These are phyloP conservation scores for Dictyostelium capitatum DNA, from an alignment of 78 protist species.

Conservation along the genomic window DNA sequence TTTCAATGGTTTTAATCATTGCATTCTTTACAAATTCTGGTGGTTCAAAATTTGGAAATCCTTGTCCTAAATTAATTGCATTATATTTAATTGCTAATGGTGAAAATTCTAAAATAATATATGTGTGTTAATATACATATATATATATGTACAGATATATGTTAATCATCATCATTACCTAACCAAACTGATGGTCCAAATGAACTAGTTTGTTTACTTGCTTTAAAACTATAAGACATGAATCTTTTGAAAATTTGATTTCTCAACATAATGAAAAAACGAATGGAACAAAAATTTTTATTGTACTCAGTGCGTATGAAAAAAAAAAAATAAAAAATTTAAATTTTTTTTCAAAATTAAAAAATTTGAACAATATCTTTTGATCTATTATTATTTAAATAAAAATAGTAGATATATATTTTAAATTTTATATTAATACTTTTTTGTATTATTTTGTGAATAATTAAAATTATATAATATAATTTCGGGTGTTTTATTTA, in stretches of 20 bases:
- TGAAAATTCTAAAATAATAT: conserved; percentile 65
- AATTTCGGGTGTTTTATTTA: no score
- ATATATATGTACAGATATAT: background rate
- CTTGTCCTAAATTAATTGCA: conserved; percentile 83
- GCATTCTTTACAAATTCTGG: conserved; percentile 74
- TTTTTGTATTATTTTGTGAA: no score
- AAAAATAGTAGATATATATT: no score
- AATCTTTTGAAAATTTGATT: background rate
- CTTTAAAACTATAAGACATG: conserved; percentile 34
- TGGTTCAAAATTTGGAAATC: conserved; percentile 85
- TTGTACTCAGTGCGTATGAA: no score
- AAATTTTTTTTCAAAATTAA: no score
- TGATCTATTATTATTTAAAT: no score
- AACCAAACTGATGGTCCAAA: conserved; percentile 76
- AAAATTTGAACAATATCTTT: no score
- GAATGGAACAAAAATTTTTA: no score
- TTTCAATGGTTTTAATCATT: conserved; percentile 17
- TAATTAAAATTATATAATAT: no score
- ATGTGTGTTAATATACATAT: background rate
- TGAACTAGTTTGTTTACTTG: conserved; percentile 40
- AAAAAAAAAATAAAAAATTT: no score
- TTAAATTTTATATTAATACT: no score
- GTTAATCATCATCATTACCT: conserved; percentile 12
- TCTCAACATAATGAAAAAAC: background rate
- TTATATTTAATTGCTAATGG: conserved; percentile 76